Percentiles rank a stretch among this genome's conserved stretches.
Evolutionary conservation across 768 basidiomycete species (phyloP).

Genomic region (Omphalotus guepiniiformis): DNA sequence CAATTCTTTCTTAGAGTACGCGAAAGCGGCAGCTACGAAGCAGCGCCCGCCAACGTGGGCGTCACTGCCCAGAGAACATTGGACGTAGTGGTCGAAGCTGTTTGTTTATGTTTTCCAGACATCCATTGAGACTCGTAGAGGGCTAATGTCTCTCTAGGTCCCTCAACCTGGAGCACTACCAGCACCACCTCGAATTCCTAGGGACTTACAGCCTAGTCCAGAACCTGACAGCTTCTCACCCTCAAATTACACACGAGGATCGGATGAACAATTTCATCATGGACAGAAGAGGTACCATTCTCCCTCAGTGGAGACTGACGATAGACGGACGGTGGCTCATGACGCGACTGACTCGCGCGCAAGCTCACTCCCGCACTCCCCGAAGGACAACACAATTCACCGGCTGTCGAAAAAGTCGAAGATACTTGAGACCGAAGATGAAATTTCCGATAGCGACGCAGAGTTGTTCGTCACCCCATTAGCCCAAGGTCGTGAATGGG

Average conservation of each 20-base stretch:
- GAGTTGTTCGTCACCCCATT: conserved; percentile 1
- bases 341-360: background rate
- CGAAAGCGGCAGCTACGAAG: conserved; percentile 46
- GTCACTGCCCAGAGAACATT: conserved; percentile 52
- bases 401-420: conserved; percentile 3
- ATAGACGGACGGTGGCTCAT: background rate
- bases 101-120: conserved; percentile 24
- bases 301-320: conserved; percentile 4
- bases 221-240: conserved; percentile 14
- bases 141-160: conserved; percentile 21
- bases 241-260: conserved; percentile 11
- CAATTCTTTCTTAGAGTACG: conserved; percentile 65
- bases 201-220: conserved; percentile 17
- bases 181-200: conserved; percentile 28
- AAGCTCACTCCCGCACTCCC: background rate
- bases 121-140: background rate
- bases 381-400: too few species aligned
- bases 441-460: background rate
- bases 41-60: conserved; percentile 51
- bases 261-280: background rate
- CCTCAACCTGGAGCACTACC: conserved; percentile 29
- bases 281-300: conserved; percentile 7
- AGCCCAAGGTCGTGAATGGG: conserved; percentile 4
- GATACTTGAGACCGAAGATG: background rate
- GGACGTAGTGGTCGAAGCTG: conserved; percentile 55